Percentiles rank a stretch among this genome's conserved stretches.
These are phyloP conservation scores for Orychophragmus violaceus DNA, from an alignment of 345 rosid species.

Conservation along the genomic window DNA sequence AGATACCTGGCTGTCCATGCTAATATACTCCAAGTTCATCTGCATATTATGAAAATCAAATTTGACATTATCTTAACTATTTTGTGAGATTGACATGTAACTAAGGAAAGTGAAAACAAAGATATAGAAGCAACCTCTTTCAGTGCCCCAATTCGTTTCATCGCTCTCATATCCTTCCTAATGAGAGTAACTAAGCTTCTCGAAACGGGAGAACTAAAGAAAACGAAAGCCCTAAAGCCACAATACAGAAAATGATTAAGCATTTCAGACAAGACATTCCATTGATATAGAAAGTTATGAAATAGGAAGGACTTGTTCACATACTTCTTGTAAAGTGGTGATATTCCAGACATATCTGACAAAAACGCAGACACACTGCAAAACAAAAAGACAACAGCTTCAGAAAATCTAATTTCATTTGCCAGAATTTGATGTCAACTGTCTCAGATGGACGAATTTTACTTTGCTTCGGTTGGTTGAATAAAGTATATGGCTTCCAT, in stretches of 20 bases:
- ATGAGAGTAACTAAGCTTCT: conserved; percentile 66
- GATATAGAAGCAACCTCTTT: conserved; percentile 56
- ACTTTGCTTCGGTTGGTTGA: conserved; percentile 88
- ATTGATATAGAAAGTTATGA: background rate
- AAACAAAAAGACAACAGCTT: background rate
- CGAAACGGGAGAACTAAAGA: conserved; percentile 89
- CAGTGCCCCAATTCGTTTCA: conserved; percentile 82
- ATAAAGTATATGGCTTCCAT: conserved; percentile 91
- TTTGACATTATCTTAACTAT: background rate
- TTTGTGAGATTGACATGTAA: background rate
- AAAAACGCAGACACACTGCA: conserved; percentile 70
- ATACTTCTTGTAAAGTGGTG: conserved; percentile 88
- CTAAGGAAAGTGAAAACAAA: background rate
- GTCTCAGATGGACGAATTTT: conserved; percentile 1
- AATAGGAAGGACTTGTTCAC: conserved; percentile 27
- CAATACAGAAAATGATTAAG: background rate
- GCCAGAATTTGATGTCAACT: conserved; percentile 2
- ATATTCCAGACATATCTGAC: conserved; percentile 90
- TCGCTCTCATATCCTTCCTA: conserved; percentile 64
- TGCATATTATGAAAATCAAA: conserved; percentile 35
- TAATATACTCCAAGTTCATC: conserved; percentile 99
- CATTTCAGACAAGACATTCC: background rate
- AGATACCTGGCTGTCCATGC: conserved; percentile 82
- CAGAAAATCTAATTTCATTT: background rate
- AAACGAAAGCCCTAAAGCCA: conserved; percentile 77